Conservation (phyloP, 768 basidiomycete species). For the Dacryopinax spathularia region DNA sequence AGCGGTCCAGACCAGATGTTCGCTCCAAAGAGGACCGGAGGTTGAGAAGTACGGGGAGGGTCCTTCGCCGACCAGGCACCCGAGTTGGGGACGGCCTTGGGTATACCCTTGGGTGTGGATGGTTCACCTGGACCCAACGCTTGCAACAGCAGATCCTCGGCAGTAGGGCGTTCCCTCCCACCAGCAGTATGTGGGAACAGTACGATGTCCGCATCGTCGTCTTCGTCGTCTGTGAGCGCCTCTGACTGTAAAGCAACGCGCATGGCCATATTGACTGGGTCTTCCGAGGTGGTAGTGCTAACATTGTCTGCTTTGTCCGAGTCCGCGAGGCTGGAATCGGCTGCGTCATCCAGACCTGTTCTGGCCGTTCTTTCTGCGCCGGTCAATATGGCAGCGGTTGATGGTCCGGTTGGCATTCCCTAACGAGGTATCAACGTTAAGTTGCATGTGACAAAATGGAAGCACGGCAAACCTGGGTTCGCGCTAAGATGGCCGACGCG, state of each 20-base stretch:
- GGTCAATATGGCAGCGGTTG: neutral
- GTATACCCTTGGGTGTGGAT: neutral
- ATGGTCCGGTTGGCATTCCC: neutral
- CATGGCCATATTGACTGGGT: constrained; percentile 49
- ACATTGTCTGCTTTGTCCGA: constrained; percentile 39
- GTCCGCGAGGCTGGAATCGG: neutral
- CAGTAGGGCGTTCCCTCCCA: neutral
- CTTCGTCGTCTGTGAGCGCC: neutral
- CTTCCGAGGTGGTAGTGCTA: constrained; percentile 66
- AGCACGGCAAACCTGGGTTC: neutral
- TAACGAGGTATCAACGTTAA: constrained; percentile 7
- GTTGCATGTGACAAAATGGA: constrained; percentile 4
- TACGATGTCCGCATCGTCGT: neutral
- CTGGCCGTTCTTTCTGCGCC: neutral
- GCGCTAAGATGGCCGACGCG: constrained; percentile 39
- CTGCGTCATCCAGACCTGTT: neutral
- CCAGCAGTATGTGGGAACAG: neutral
- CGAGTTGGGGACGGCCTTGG: neutral
- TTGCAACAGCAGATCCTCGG: neutral
- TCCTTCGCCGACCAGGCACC: neutral
- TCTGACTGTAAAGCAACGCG: constrained; percentile 11
- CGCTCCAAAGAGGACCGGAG: neutral
- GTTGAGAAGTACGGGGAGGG: neutral
- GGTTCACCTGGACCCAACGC: neutral
- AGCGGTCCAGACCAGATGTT: neutral